Conservation (phyloP, 768 basidiomycete species). For the Suillus discolor region DNA sequence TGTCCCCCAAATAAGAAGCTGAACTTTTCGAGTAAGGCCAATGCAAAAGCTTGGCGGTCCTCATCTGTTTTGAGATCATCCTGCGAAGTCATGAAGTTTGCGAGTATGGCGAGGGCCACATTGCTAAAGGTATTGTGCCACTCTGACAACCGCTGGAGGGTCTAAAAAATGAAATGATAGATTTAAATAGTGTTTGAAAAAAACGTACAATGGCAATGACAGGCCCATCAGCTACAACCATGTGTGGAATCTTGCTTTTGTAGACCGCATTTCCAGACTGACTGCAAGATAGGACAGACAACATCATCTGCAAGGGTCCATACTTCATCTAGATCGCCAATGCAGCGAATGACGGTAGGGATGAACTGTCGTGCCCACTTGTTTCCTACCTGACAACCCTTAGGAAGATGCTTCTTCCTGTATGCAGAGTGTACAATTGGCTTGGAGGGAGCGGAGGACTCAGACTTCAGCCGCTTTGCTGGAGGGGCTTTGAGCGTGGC, state of each 20-base stretch:
- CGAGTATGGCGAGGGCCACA: neutral
- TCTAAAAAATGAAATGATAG: neutral
- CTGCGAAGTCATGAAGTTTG: neutral
- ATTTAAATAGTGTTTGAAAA: neutral
- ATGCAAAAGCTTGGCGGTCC: neutral
- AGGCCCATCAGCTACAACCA: constrained; percentile 4
- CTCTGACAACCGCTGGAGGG: neutral
- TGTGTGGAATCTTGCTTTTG: constrained; percentile 9
- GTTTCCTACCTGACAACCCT: neutral
- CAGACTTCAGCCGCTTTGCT: neutral
- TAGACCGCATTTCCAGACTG: constrained; percentile 13
- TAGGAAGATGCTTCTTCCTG: neutral
- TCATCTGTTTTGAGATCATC: neutral
- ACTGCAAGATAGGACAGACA: constrained; percentile 10
- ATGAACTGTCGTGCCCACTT: neutral
- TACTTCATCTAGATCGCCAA: neutral
- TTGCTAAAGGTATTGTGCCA: neutral
- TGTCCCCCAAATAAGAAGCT: neutral
- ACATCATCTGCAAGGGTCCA: constrained; percentile 7
- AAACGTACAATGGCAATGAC: neutral
- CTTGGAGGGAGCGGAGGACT: neutral
- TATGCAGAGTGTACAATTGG: neutral
- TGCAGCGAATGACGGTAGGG: neutral
- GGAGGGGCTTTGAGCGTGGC: neutral
- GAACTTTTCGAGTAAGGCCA: neutral